Base-by-base conservation (phyloP, 139 green algal species). In the Edaphochlamys debaryana region DNA sequence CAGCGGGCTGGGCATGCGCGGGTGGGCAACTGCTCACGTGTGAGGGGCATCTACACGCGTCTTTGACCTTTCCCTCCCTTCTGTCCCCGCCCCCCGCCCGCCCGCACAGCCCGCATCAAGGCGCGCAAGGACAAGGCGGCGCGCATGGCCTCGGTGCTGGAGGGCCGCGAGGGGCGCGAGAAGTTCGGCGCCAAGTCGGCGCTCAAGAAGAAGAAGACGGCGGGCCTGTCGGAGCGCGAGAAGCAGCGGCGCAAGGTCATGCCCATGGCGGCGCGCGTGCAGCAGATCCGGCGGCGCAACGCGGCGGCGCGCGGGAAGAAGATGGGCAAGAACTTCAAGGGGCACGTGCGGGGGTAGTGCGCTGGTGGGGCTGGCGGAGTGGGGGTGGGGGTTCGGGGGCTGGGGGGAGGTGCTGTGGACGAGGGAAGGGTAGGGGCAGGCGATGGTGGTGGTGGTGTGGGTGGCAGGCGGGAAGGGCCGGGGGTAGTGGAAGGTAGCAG, bases 211-310 rank as follows among this genome's bases (percentile, higher is more conserved):
- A 78, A 90, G 42, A 93, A 93, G 86, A 91, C 79, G 23, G 87
- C 83, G 34, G 96, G 96, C 30, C 84, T 94, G 32, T 96, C 86
- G 73, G 98, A 99, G 88, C 87, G 87, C 30, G 87, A 99, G 91
- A 98, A 99, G 92, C 89, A 95, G 74, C 96, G 96, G 73, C 85
- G 74, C 50, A 98, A 98, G 93, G 79, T 75, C 15, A 90, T 99
- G 90, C 97, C 97, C 6, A 76, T 96, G 45, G 94, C 90, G n/a
- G 97, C 95, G 37, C 91, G 95, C 25, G 79, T 93, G 27, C 70
- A 87, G 66, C 93, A 96, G 90, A 84, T 96, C 27, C 78, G 83
- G 29, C 86, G 87, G 19, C 84, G 92, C 40, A 78, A 70, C 37
- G 83, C 62, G 37, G 67, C 75, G 41, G 86, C 88, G 66, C 69